Conservation (phyloP, 345 rosid genomes). For the Chamaenerion angustifolium region DNA sequence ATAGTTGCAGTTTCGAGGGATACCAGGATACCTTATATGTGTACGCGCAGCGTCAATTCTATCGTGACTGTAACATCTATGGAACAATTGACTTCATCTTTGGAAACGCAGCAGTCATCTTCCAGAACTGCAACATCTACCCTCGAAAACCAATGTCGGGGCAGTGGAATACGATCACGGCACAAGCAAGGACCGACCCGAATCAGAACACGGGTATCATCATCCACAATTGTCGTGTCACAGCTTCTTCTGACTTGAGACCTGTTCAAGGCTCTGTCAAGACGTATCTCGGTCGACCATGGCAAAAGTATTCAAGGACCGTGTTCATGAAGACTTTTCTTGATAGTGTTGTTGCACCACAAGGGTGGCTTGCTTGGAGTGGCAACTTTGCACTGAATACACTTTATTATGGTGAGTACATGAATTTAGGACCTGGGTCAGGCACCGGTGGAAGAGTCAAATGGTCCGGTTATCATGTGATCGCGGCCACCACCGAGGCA, state of each 20-base stretch:
- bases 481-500: constrained; percentile 32
- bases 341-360: constrained; percentile 33
- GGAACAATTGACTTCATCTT: constrained; percentile 78
- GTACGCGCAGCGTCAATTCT: constrained; percentile 69
- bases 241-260: constrained; percentile 29
- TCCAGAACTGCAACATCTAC: constrained; percentile 62
- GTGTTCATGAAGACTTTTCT: constrained; percentile 44
- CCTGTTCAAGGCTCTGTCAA: constrained; percentile 20
- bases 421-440: constrained; percentile 59
- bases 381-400: constrained; percentile 60
- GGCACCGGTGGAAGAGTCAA: constrained; percentile 46
- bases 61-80: constrained; percentile 53
- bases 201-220: constrained; percentile 75
- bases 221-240: constrained; percentile 47
- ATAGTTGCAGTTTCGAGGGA: constrained; percentile 68
- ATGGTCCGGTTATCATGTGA: constrained; percentile 53
- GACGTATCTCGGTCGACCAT: constrained; percentile 74
- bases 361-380: constrained; percentile 76
- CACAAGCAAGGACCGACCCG: constrained; percentile 54
- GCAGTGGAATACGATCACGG: constrained; percentile 56
- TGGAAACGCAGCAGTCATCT: constrained; percentile 46
- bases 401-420: constrained; percentile 70
- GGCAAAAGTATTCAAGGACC: constrained; percentile 68
- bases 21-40: constrained; percentile 89
- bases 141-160: constrained; percentile 32